phyloP scores from a whole-genome alignment of 352 stramenopile genomes.

The Thraustotheca clavata region DNA sequence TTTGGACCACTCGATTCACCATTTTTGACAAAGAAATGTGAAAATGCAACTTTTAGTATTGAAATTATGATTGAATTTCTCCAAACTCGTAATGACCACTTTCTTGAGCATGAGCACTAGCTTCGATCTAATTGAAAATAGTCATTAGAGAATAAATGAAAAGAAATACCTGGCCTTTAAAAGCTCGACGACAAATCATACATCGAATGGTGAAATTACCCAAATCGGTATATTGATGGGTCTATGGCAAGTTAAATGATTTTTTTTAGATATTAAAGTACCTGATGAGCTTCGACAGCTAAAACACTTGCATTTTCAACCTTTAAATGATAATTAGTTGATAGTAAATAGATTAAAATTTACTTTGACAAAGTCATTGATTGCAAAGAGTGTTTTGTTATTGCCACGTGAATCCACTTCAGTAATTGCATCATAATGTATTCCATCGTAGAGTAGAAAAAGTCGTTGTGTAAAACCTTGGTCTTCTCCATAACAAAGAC shows the following conservation, averaged over 20 bases:
- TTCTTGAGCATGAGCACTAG: constrained; percentile 43
- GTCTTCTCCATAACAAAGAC: constrained; percentile 73
- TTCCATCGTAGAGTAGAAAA: constrained; percentile 80
- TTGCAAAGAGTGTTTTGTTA: constrained; percentile 59
- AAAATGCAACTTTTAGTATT: constrained; percentile 8
- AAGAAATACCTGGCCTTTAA: constrained; percentile 46
- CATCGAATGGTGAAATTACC: constrained; percentile 66
- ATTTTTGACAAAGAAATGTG: neutral
- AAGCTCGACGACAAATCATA: constrained; percentile 49
- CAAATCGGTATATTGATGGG: constrained; percentile 74
- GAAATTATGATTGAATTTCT: constrained; percentile 31
- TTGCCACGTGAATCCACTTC: constrained; percentile 36
- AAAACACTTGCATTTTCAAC: constrained; percentile 71
- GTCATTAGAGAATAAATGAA: neutral
- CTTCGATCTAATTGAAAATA: constrained; percentile 36
- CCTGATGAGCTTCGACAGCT: constrained; percentile 69
- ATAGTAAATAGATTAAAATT: neutral
- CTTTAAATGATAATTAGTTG: constrained; percentile 23
- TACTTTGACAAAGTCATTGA: constrained; percentile 81
- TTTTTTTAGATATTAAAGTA: constrained; percentile 2
- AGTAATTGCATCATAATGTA: constrained; percentile 79
- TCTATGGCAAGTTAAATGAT: constrained; percentile 25
- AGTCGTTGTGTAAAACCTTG: constrained; percentile 74
- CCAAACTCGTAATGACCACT: constrained; percentile 71
- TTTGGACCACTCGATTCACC: neutral